Percentiles rank a stretch among this genome's conserved stretches.
Evolutionary conservation across 139 green algal species (phyloP).

Genomic region (Chlamydomonas sp.): DNA sequence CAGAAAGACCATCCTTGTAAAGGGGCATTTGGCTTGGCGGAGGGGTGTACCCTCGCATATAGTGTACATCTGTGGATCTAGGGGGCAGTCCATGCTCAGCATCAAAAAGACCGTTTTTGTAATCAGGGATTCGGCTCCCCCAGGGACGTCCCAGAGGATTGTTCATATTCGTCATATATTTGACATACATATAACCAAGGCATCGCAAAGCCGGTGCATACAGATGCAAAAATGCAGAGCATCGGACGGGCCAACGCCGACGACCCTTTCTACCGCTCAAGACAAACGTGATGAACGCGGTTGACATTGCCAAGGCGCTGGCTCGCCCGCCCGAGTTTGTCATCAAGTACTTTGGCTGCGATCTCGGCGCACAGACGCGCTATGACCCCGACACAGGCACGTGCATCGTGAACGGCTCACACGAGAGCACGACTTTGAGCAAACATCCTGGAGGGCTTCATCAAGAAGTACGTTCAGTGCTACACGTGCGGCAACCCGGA

Average conservation of each 20-base stretch:
- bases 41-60: no score
- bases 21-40: no score
- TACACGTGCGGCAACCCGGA: conserved; percentile 97
- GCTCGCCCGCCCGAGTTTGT: conserved; percentile 87
- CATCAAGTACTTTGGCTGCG: conserved; percentile 93
- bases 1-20: no score
- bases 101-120: no score
- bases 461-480: conserved; percentile 99
- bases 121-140: no score
- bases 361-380: conserved; percentile 95
- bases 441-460: conserved; percentile 93
- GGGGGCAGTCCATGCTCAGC: no score
- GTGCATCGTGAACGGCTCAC: conserved; percentile 91
- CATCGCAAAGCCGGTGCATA: no score
- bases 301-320: conserved; percentile 96
- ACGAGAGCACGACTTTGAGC: conserved; percentile 30
- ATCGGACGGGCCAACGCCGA: conserved; percentile 86
- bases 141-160: no score
- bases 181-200: no score
- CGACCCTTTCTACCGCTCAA: conserved; percentile 83
- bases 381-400: conserved; percentile 84
- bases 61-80: no score
- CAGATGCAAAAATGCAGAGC: no score
- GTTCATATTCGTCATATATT: no score
- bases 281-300: conserved; percentile 98